phyloP scores from a whole-genome alignment of 2,329 filamentous ascomycete genomes.

The Neurospora crassa region DNA sequence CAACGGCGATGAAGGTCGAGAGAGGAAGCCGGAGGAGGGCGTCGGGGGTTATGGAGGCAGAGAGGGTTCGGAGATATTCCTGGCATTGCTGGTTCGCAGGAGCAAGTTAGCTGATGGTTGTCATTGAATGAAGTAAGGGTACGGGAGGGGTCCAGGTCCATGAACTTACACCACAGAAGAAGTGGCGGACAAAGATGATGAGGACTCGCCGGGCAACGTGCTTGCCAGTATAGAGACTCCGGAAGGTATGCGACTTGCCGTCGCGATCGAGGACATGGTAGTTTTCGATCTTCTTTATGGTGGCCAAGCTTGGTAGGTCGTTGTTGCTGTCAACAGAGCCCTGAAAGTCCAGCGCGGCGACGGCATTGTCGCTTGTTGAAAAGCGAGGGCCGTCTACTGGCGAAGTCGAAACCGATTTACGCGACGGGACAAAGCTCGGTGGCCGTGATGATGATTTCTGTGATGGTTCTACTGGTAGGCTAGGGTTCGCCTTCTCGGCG shows the following conservation, averaged over 20 bases:
- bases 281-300: conserved; percentile 41
- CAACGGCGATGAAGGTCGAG: conserved; percentile 55
- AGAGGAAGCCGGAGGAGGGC: conserved; percentile 39
- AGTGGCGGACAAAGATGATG: conserved; percentile 68
- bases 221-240: conserved; percentile 49
- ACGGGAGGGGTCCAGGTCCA: background rate
- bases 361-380: conserved; percentile 8
- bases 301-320: conserved; percentile 39
- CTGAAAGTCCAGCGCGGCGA: conserved; percentile 38
- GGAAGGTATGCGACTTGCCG: conserved; percentile 51
- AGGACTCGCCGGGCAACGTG: conserved; percentile 49
- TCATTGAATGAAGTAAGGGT: background rate
- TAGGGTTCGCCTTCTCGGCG: background rate
- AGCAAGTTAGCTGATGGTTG: background rate
- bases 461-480: background rate
- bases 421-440: background rate
- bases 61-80: conserved; percentile 58
- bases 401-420: background rate
- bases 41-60: conserved; percentile 44
- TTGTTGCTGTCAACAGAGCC: conserved; percentile 47
- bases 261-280: conserved; percentile 52
- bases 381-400: background rate
- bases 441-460: background rate
- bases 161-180: conserved; percentile 64
- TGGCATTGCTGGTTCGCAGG: conserved; percentile 54